Evolutionary conservation across 164 flowering plant species (phyloP).

Genomic region (Berberis thunbergii): DNA sequence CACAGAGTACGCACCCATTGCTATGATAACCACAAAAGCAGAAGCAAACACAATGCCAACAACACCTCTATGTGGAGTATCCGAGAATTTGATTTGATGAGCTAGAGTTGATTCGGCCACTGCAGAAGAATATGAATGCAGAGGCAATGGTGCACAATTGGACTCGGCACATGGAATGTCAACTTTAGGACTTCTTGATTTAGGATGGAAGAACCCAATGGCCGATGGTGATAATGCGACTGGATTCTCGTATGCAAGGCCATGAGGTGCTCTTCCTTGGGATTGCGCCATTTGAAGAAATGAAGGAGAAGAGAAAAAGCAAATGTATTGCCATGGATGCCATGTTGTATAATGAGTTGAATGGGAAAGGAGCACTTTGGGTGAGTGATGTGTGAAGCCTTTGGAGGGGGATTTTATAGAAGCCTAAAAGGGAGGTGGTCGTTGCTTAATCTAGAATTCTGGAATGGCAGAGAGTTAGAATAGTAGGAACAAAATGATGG

Average conservation of each 20-base stretch:
- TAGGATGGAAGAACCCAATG: slow-evolving; percentile 64
- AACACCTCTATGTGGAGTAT: slow-evolving; percentile 16
- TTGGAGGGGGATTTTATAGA: too few relatives aligned
- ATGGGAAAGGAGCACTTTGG: too few relatives aligned
- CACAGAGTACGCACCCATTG: slow-evolving; percentile 52
- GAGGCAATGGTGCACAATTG: slow-evolving; percentile 37
- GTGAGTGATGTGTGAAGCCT: too few relatives aligned
- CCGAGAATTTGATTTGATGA: slow-evolving; percentile 21
- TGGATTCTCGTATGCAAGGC: slow-evolving; percentile 52
- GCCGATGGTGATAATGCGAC: slow-evolving; percentile 61
- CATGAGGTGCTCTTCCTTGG: slow-evolving; percentile 41
- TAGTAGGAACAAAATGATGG: too few relatives aligned
- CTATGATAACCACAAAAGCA: slow-evolving; percentile 27
- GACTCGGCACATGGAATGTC: slow-evolving; percentile 19
- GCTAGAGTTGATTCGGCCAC: slow-evolving; percentile 31
- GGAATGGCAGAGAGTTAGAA: too few relatives aligned
- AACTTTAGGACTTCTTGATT: slow-evolving; percentile 7
- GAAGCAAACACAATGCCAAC: slow-evolving; percentile 47
- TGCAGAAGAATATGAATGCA: slow-evolving; percentile 1
- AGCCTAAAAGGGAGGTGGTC: too few relatives aligned
- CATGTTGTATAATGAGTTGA: slow-evolving; percentile 8
- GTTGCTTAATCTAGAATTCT: too few relatives aligned
- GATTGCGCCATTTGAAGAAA: slow-evolving; percentile 20
- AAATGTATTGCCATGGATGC: slow-evolving; percentile 10
- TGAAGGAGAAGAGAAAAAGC: slow-evolving; percentile 22